Base-by-base conservation (phyloP, 495 filamentous ascomycete species). In the Hypoxylon subgilvum region DNA sequence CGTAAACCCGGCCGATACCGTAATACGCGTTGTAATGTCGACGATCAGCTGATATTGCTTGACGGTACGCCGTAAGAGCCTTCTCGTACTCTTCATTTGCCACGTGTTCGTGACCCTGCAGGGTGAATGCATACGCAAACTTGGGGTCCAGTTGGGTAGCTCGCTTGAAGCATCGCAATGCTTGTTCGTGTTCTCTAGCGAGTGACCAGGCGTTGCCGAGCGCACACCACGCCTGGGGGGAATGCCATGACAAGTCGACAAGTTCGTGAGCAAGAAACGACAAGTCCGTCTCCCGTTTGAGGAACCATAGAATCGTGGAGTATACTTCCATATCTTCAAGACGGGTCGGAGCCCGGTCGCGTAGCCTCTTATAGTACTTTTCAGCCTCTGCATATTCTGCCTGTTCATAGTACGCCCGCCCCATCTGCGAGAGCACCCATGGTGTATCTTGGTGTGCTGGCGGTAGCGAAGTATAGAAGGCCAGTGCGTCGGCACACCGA, bases 1-100 rank as follows among this genome's bases (percentile, higher is more conserved):
- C 94, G 66, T 91, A 96, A 1, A 96, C 92, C 40, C 86, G 88
- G 2, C 90, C 94, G 36, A 98, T 84, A 21, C 94, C 94, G 68
- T 98, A 98, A 84, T 92, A 97, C 21, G 92, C 93, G 68, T 96
- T 96, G 74, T 97, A 98, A 73, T 96, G 91, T 10, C 95, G 83
- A 44, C 80, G 85, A 61, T 98, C 92, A 0, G 90, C 91, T 25
- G 85, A 80, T 56, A 97, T 87, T 1, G 89, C 91, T 21, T 83
- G 79, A 30, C 94, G 84, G 68, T 96, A 98, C 9, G 89, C 84
- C 25, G 84, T 83, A 9, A 95, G 79, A 1, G 94, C 94, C 60
- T 96, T 96, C 75, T 97, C 93, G 66, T 91, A 96, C 71, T 98
- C 94, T 66, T 98, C 94, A 54, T 96, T 97, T 17, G 87, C 82